Percentiles rank a stretch among this genome's conserved stretches.
Conservation (phyloP, 2,329 filamentous ascomycete species). For the Gyromitra esculenta region DNA sequence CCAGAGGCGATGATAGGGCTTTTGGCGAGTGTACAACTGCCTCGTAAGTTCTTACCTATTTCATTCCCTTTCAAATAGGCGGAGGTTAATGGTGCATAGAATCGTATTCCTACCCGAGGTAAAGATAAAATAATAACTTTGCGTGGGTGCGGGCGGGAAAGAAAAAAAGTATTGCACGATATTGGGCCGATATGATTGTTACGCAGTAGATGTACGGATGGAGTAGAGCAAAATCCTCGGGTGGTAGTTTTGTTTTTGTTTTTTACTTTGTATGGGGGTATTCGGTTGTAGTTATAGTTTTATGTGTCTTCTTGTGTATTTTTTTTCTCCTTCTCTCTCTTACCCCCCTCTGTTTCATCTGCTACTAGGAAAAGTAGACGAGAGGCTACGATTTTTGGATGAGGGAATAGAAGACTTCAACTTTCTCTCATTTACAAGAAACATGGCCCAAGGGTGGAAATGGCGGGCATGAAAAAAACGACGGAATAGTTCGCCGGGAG, state of each 20-base stretch:
- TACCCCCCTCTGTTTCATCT: constrained; percentile 11
- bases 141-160: background rate
- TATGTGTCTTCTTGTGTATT: constrained; percentile 43
- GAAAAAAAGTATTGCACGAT: constrained; percentile 24
- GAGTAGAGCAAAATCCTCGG: constrained; percentile 40
- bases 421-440: constrained; percentile 40
- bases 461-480: constrained; percentile 9
- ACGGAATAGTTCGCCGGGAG: background rate
- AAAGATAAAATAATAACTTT: constrained; percentile 27
- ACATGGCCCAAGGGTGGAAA: constrained; percentile 17
- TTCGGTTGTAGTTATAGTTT: constrained; percentile 42
- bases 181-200: constrained; percentile 44
- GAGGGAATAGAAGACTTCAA: constrained; percentile 47
- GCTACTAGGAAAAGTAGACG: constrained; percentile 29
- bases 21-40: constrained; percentile 74
- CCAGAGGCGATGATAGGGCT: constrained; percentile 77
- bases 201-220: constrained; percentile 45
- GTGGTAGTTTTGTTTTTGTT: constrained; percentile 32
- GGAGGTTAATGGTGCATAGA: constrained; percentile 29
- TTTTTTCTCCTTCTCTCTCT: constrained; percentile 27
- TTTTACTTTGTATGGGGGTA: constrained; percentile 25
- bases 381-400: constrained; percentile 43
- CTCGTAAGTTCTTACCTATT: constrained; percentile 41
- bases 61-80: background rate
- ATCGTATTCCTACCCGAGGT: constrained; percentile 50